Evolutionary conservation across 75 land plant species (phyloP), one percentile per base, ranked within the genome.

Genomic region (Cryptomeria japonica): DNA sequence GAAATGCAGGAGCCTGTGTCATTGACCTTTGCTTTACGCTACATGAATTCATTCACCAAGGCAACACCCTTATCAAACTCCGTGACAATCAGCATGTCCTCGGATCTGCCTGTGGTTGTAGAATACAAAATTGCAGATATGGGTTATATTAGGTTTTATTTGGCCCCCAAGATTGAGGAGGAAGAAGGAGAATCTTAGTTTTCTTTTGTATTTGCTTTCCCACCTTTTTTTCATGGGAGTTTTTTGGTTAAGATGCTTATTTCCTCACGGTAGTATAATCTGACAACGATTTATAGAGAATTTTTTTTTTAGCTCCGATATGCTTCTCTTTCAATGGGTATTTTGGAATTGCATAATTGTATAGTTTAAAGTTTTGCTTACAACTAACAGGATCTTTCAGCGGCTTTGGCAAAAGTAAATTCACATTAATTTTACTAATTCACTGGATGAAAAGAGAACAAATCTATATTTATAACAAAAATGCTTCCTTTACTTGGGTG

Each of bases 41-140:
- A 92, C 68, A 85, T 92, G 77, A 92, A 92, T 73, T 92, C 93
- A 53, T 92, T 92, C 90, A 92, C 93, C 5, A 92, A 92, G 85
- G 93, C 93, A 37, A 86, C 93, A 9, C 86, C 93, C n/a, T 75
- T 92, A 56, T 91, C 93, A 51, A 92, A 92, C 90, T 86, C 87
- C 3, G 93, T 92, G 53, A 91, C 92, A 0, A 42, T 92, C n/a
- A 92, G 93, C 78, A 91, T 92, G 93, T 91, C 92, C 18, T 84
- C 87, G 28, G 92, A 90, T 80, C 86, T 91, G 55, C 93, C 93
- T 16, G 88, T 92, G 28, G 93, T 92, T 86, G 93, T 92, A 22
- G 93, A 92, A 78, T 92, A 92, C 86, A 92, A 92, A 88, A 92
- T 92, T 83, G 93, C 90, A 46, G 92, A 92, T 2, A 92, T 92